Base-by-base conservation (phyloP, 208 protist genomes). In the Acanthamoeba pearcei region DNA sequence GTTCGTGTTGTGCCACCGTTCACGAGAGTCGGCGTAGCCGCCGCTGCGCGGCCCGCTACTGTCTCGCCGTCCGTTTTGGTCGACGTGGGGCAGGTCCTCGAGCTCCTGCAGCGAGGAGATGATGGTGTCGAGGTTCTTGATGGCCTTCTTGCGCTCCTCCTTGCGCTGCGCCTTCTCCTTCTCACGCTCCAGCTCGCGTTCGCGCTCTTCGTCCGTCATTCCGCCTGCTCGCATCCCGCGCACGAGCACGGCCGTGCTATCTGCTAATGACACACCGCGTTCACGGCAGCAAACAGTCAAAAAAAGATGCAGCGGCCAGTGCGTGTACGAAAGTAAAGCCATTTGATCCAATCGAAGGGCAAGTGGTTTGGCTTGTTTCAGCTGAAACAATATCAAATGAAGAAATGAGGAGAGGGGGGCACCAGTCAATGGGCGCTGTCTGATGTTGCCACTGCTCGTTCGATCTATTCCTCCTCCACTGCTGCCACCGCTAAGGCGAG, bases 101-200 rank as follows among this genome's bases (percentile, higher is more conserved):
- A 88, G 80, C 80, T 88, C 80, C 80, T 88, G 80, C 49, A 88
- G 51, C 29, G 80, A 88, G 29, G 80, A 88, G 42, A 88, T 88
- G 80, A 88, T 88, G 53, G 80, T 88, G 51, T 88, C 80, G 49
- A 88, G 80, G 53, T 88, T 88, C 80, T 88, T 88, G 19, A 88
- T 88, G 13, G 80, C 80, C 80, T 88, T 88, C 80, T 88, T 88
- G 49, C 80, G 80, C 80, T 88, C 80, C 51, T 88, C 80, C 51
- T 88, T 88, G 22, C 80, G 80, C 80, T 35, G n/a, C 15, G 22
- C 51, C 51, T 88, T 88, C 24, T 88, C 80, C 53, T 42, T 32
- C 49, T 88, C 80, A 24, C 80, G 80, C 80, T 88, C 80, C 49
- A 88, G 51, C 80, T 88, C 51, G 24, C 53, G 42, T 42, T 88